Percentiles rank a stretch among this genome's conserved stretches.
phyloP scores from a whole-genome alignment of 129 eudicot species.

The Smallanthus sonchifolius region DNA sequence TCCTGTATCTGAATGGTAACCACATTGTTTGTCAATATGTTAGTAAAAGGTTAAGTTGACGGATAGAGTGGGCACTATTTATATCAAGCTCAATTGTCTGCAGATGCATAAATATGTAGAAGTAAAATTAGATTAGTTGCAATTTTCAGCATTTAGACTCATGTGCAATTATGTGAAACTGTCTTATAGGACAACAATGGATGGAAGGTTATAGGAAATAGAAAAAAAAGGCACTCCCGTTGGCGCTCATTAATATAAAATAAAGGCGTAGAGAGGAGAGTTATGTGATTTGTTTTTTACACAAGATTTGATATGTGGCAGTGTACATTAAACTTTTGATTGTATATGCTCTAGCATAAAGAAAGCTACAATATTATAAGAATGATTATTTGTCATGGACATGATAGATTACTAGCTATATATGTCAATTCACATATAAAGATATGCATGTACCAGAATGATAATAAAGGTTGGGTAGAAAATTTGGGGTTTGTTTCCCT shows the following conservation, averaged over 20 bases:
- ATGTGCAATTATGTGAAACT: neutral
- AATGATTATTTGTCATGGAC: neutral
- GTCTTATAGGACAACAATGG: neutral
- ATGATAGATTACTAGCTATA: neutral
- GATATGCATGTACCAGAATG: slow-evolving; percentile 11
- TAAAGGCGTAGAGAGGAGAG: neutral
- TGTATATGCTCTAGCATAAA: neutral
- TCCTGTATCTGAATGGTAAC: slow-evolving; percentile 5
- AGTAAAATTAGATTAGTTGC: neutral
- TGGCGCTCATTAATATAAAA: neutral
- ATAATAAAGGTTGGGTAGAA: neutral
- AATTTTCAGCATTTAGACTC: neutral
- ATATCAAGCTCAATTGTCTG: neutral
- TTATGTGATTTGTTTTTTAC: neutral
- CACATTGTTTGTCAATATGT: neutral
- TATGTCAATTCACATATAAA: neutral
- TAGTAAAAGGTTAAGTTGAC: neutral
- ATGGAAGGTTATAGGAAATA: neutral
- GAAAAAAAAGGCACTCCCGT: neutral
- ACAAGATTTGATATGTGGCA: neutral
- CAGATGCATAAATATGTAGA: neutral
- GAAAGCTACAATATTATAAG: neutral
- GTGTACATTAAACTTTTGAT: neutral
- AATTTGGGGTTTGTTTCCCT: slow-evolving; percentile 3
- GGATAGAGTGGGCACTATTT: neutral